Evolutionary conservation across 140 eudicot species (phyloP), one percentile per base, ranked within the genome.

Genomic region (Ambrosia hybrid): DNA sequence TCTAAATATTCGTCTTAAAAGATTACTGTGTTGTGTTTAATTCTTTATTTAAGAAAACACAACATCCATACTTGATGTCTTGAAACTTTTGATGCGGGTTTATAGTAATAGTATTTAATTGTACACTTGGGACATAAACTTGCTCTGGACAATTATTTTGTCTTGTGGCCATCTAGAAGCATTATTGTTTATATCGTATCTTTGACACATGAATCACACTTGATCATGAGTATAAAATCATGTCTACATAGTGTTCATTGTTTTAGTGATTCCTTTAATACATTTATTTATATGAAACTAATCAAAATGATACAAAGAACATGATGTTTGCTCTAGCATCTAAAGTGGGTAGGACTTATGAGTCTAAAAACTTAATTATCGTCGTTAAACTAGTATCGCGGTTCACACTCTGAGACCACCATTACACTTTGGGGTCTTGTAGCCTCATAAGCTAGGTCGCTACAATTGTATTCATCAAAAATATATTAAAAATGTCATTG

Each of bases 121-220:
- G 37, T 57, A 17, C 62, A 17, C 62, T 17, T 17, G 4, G 12
- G 34, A 57, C 62, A 57, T 57, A 57, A 57, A 57, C 37, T 30
- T 57, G 17, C 62, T 8, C 36, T 17, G 12, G 46, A 57, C 37
- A 57, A 57, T 57, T 57, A 57, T 57, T 57, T 8, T 57, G 62
- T 57, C 36, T 16, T 57, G 1, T 17, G 37, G 12, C 34, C 33
- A 57, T 57, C 34, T 57, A 57, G 10, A 57, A 55, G 59, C 59
- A 57, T 57, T 17, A 57, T 57, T 57, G 9, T 8, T 17, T 17
- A 57, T 57, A 16, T 57, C 34, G 13, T 57, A 57, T 26, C 26
- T 57, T 57, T 9, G 13, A 57, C 8, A 10, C 62, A 57, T 57
- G 62, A 57, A 16, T 57, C 34, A 55, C 59, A 55, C 59, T 55